phyloP scores from a whole-genome alignment of 768 basidiomycete genomes.

The Mycena vulgaris region DNA sequence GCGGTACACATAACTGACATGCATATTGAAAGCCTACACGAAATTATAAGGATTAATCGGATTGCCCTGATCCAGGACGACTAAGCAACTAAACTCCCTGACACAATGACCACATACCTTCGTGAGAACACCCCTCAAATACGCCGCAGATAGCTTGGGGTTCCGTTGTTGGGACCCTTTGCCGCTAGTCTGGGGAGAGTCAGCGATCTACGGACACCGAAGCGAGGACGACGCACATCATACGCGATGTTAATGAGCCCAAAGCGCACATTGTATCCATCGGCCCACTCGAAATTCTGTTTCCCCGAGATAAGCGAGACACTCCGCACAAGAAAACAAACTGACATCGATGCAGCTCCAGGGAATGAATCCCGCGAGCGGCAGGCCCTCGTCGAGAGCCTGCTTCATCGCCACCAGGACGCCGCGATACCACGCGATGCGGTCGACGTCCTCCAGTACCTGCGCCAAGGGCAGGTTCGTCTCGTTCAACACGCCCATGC shows the following conservation, averaged over 20 bases:
- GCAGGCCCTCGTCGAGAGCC: constrained; percentile 54
- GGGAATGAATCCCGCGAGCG: constrained; percentile 53
- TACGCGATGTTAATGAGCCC: constrained; percentile 59
- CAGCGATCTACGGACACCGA: background rate
- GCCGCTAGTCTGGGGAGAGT: constrained; percentile 28
- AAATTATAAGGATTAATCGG: constrained; percentile 13
- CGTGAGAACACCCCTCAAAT: constrained; percentile 33
- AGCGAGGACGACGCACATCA: constrained; percentile 23
- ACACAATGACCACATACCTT: background rate
- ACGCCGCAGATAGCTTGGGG: constrained; percentile 36
- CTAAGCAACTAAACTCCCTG: background rate
- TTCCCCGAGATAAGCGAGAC: constrained; percentile 4
- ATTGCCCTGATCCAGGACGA: constrained; percentile 28
- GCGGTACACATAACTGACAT: too few relatives aligned
- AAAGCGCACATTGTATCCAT: constrained; percentile 61
- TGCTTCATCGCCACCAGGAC: constrained; percentile 56
- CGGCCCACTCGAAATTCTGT: constrained; percentile 65
- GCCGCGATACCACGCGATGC: constrained; percentile 58
- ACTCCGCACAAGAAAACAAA: background rate
- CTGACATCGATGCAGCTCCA: constrained; percentile 54
- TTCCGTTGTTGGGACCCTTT: constrained; percentile 35
- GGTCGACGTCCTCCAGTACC: constrained; percentile 55
- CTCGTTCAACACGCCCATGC: constrained; percentile 59
- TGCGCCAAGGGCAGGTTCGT: constrained; percentile 50
- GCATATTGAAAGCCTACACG: too few relatives aligned